Evolutionary conservation across 768 basidiomycete species (phyloP), one percentile per base, ranked within the genome.

Genomic region (Suillus bovinus): DNA sequence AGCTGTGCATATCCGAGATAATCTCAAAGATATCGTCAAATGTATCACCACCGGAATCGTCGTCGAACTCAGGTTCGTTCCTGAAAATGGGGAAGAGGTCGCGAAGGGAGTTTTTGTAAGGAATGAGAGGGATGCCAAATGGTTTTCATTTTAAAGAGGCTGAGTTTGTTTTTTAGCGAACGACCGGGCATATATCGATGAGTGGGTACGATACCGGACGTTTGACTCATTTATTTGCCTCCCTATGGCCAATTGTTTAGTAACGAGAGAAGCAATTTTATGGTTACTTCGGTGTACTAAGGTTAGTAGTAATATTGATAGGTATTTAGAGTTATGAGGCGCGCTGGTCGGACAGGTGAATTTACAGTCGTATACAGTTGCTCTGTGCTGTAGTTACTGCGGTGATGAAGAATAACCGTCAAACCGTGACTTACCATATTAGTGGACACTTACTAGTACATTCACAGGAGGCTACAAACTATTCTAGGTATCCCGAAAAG

Each of bases 151-250:
- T 64, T 11, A 64, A 60, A n/a, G 67, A 64, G 17, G 39, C 53
- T 59, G 57, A 74, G 59, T 46, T 59, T 58, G 9, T 63, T 60
- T 46, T 56, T 69, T 61, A 64, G n/a, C 64, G n/a, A 27, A n/a
- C 11, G 49, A 50, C 24, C 46, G 53, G 6, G 24, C 29, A n/a
- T 55, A 8, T 27, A 27, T 49, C 16, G 24, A 24, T 24, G 41
- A 29, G 29, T 24, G 38, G 22, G 34, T 9, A 20, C 53, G 53
- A 54, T 53, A 34, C 13, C 13, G 13, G n/a, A 5, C 10, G 3
- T 13, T 13, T 6, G 5, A 24, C 44, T 46, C 44, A 11, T 44
- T 44, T 4, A 11, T 47, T 46, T 14, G 24, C 46, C 24, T 49
- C 46, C 10, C 14, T 27, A 46, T 22, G 14, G 24, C 46, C 46